These are phyloP conservation scores for Botrytis medusae DNA, from an alignment of 2,329 filamentous ascomycete species.

Conservation along the genomic window DNA sequence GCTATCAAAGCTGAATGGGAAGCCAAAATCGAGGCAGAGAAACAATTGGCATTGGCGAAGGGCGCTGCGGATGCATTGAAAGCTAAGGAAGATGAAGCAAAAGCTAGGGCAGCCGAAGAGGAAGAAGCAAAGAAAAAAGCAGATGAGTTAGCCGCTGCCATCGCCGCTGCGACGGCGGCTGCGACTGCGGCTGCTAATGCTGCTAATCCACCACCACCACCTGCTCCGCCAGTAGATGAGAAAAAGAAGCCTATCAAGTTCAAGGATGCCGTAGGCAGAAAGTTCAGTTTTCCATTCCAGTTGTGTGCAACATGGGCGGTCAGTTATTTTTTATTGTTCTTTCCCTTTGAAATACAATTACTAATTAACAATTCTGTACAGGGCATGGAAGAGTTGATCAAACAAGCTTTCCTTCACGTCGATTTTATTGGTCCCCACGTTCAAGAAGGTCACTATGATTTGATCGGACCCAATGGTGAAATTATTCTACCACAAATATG, in stretches of 20 bases:
- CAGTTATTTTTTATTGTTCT: slow-evolving; percentile 42
- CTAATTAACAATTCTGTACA: slow-evolving; percentile 43
- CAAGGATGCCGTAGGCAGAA: slow-evolving; percentile 87
- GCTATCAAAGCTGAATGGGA: slow-evolving; percentile 45
- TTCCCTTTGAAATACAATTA: slow-evolving; percentile 4
- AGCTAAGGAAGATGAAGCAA: slow-evolving; percentile 41
- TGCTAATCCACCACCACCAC: slow-evolving; percentile 17
- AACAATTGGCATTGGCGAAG: slow-evolving; percentile 29
- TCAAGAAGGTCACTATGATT: slow-evolving; percentile 74
- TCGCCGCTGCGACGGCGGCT: slow-evolving; percentile 47
- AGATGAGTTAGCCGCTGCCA: slow-evolving; percentile 26
- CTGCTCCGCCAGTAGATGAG: slow-evolving; percentile 35
- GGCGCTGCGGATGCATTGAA: slow-evolving; percentile 35
- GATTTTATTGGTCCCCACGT: slow-evolving; percentile 75
- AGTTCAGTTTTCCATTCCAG: slow-evolving; percentile 89
- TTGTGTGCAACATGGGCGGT: slow-evolving; percentile 82
- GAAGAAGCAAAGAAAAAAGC: slow-evolving; percentile 47
- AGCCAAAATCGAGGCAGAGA: slow-evolving; percentile 44
- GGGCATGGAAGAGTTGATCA: slow-evolving; percentile 86
- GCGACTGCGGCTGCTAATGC: slow-evolving; percentile 37
- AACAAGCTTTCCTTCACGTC: slow-evolving; percentile 78
- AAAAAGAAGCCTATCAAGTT: slow-evolving; percentile 72
- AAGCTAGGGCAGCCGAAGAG: slow-evolving; percentile 49
- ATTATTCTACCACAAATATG: slow-evolving; percentile 80
- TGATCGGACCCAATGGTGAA: slow-evolving; percentile 75